Evolutionary conservation across 2,329 filamentous ascomycete species (phyloP), one percentile per base, ranked within the genome.

Genomic region (Bipolaris sorokiniana): DNA sequence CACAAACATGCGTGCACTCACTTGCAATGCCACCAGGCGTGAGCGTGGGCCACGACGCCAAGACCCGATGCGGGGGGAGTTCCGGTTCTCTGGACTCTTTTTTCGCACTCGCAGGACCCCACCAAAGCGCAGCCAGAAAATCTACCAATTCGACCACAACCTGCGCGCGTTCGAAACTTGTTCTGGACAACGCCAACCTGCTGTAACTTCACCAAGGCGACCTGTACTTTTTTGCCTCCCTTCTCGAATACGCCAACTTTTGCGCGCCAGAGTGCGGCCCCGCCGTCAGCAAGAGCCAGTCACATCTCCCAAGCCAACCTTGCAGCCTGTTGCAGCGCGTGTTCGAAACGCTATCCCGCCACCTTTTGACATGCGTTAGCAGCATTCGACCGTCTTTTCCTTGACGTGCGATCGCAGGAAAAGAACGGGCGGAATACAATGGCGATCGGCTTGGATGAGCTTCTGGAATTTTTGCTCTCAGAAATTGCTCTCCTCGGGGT

Each of bases 401-500:
- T 40, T 58, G 48, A 31, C 48, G 47, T 48, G 26, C 37, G 40
- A 55, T 41, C 63, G 64, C 46, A 53, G 66, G 34, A 62, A 58
- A 65, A 62, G 63, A 62, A 59, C 50, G 64, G 55, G 54, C 26
- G 56, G 54, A 54, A 36, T 34, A 62, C 34, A n/a, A 75, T 75
- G 72, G 64, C 70, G 61, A 62, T 63, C 56, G 82, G 82, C 52
- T 76, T 86, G 58, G 84, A 86, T 68, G 79, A 82, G 48, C 74
- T 88, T 62, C 79, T 88, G 59, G 81, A 86, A 68, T 83, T 80
- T 73, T 68, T 88, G 54, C 76, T 88, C 46, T 80, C 82, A 58
- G 82, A 86, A 72, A 82, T 88, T 70, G 85, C 85, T 22, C 78
- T 87, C 45, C 81, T 80, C 63, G 85, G 85, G 62, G 79, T 80